Evolutionary conservation across 2,329 filamentous ascomycete species (phyloP).

Genomic region (Colletotrichum kahawae): DNA sequence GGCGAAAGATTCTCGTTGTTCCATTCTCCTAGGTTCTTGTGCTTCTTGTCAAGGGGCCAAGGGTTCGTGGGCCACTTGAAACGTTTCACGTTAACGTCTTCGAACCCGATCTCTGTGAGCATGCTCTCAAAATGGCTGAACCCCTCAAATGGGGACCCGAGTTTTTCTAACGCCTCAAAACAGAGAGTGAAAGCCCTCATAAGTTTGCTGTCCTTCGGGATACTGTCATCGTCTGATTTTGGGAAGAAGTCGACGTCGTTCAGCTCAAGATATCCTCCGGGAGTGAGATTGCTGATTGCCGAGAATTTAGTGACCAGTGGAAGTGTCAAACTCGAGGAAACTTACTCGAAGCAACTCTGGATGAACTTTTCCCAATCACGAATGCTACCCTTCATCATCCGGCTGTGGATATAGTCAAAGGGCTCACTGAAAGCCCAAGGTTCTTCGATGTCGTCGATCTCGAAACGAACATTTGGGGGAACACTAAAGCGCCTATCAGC

Average conservation of each 20-base stretch:
- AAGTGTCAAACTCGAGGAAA: background rate
- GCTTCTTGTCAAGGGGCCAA: constrained; percentile 33
- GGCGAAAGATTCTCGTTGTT: background rate
- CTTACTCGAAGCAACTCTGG: background rate
- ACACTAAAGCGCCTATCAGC: background rate
- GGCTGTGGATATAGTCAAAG: constrained; percentile 61
- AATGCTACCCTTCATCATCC: constrained; percentile 57
- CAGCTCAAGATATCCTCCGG: background rate
- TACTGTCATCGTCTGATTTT: background rate
- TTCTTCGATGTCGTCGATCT: constrained; percentile 57
- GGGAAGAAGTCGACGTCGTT: constrained; percentile 25
- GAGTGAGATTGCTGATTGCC: background rate
- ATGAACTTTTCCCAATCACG: constrained; percentile 37
- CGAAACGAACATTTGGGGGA: background rate
- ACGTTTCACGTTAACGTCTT: constrained; percentile 30
- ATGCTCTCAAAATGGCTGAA: background rate
- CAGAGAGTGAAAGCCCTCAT: background rate
- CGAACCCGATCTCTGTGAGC: constrained; percentile 30
- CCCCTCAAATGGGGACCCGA: background rate
- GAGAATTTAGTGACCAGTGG: background rate
- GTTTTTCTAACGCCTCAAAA: background rate
- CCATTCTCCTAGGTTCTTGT: constrained; percentile 31
- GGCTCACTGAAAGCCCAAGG: constrained; percentile 52
- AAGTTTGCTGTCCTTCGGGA: background rate
- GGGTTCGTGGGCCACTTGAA: constrained; percentile 34